phyloP scores from a whole-genome alignment of 2,329 filamentous ascomycete genomes.

The Talaromyces sp. region DNA sequence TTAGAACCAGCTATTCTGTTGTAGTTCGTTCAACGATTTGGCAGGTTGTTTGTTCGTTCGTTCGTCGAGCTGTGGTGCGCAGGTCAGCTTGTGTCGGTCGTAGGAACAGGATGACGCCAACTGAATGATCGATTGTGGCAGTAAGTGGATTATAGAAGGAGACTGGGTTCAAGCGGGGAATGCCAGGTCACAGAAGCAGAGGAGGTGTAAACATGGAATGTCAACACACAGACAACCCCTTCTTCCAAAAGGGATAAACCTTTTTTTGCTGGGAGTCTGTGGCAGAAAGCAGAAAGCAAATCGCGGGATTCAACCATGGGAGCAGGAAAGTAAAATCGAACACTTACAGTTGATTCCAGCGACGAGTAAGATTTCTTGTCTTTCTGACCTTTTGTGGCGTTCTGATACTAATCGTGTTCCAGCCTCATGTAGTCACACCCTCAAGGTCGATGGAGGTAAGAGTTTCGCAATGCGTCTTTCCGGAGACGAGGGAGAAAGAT shows the following conservation, averaged over 20 bases:
- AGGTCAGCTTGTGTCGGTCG: conserved; percentile 7
- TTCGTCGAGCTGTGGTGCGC: not conserved
- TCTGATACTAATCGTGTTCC: conserved; percentile 14
- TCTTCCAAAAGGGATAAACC: conserved; percentile 14
- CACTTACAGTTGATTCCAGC: not conserved
- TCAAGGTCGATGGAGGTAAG: conserved; percentile 13
- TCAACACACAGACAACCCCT: conserved; percentile 19
- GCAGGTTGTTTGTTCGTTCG: not conserved
- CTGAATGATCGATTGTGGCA: conserved; percentile 10
- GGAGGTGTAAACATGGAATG: conserved; percentile 20
- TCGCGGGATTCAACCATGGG: not conserved
- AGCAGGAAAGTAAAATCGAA: not conserved
- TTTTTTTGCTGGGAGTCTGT: conserved; percentile 9
- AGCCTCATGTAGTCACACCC: conserved; percentile 12
- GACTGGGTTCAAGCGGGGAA: conserved; percentile 17
- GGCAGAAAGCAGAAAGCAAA: conserved; percentile 8
- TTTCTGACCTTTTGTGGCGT: not conserved
- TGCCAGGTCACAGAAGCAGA: conserved; percentile 13
- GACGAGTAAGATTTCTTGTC: not conserved
- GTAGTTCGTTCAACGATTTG: not conserved
- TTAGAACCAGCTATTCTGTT: not conserved
- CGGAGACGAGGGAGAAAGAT: conserved; percentile 4
- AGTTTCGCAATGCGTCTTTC: conserved; percentile 17
- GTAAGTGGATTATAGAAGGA: conserved; percentile 11
- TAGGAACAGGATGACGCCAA: not conserved